Evolutionary conservation across 2,329 filamentous ascomycete genomes (phyloP).

Genomic region (Penicillium sp.): DNA sequence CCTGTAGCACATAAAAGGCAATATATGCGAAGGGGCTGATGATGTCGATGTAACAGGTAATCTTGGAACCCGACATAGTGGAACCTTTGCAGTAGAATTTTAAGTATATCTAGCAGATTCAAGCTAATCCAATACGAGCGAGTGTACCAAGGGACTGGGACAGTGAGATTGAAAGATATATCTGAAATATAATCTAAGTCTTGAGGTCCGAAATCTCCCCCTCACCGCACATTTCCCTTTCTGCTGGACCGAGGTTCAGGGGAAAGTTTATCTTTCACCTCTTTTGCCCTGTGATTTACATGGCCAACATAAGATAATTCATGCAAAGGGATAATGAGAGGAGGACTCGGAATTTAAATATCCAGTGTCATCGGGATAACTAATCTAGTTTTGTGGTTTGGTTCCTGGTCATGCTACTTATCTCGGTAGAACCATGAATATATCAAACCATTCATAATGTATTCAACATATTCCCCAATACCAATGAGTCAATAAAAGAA

Average conservation of each 20-base stretch:
- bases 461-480: no score
- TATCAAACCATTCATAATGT: not conserved
- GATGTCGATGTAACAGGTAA: slow-evolving; percentile 18
- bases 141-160: not conserved
- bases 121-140: not conserved
- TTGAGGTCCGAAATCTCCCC: not conserved
- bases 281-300: no score
- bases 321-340: not conserved
- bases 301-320: not conserved
- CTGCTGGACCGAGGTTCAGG: not conserved
- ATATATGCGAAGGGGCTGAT: slow-evolving; percentile 18
- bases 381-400: not conserved
- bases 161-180: not conserved
- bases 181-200: not conserved
- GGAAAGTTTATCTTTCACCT: not conserved
- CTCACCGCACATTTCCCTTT: not conserved
- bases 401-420: not conserved
- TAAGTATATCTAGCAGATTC: not conserved
- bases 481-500: not conserved
- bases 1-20: slow-evolving; percentile 14
- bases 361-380: not conserved
- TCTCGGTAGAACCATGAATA: no score
- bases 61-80: slow-evolving; percentile 9
- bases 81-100: not conserved
- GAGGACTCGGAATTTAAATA: not conserved